Base-by-base conservation (phyloP, 2,329 filamentous ascomycete genomes). In the Ophiostoma ips region DNA sequence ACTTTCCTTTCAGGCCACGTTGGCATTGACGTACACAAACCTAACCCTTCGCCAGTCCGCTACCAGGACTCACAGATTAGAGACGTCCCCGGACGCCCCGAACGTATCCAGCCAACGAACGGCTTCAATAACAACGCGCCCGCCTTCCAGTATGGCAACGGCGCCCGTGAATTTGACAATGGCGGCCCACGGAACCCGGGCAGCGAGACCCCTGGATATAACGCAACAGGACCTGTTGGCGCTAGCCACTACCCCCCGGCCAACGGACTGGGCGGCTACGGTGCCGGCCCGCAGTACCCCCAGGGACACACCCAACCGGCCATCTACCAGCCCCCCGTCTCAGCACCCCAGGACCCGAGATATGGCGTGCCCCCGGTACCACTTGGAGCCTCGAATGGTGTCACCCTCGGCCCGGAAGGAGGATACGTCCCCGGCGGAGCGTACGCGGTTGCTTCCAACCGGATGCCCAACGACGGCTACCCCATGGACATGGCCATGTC, bases 21-120 rank as follows among this genome's bases (percentile, higher is more conserved):
- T 24, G 15, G 30, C 40, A 54, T 67, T 73, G 69, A 64, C 64
- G 65, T 67, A 63, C 72, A 69, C 71, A 67, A 64, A 65, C 77
- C 75, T 79, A 77, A 79, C 74, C 73, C 71, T 62, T 69, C 69
- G 63, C 61, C 68, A 78, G 75, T 69, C 61, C 71, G 73, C 63
- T 76, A 76, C 60, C 71, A 71, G 63, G 70, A 75, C 61, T 76
- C 73, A 13, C 51, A 52, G 19, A 56, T 54, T 21, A 47, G 53
- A 41, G 55, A 56, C 18, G 50, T 47, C 33, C 48, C 51, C 21
- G 51, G 52, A 19, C 55, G 55, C 11, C n/a, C 55, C 3, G 31
- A 50, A 38, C 16, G 51, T 34, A 48, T 50, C 38, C 51, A 50
- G 24, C 41, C 49, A 24, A 18, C 34, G 16, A 53, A 54, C 24